Percentiles rank a stretch among this genome's conserved stretches.
phyloP scores from a whole-genome alignment of 2,329 filamentous ascomycete genomes.

The Chaetoscypha palmicola region DNA sequence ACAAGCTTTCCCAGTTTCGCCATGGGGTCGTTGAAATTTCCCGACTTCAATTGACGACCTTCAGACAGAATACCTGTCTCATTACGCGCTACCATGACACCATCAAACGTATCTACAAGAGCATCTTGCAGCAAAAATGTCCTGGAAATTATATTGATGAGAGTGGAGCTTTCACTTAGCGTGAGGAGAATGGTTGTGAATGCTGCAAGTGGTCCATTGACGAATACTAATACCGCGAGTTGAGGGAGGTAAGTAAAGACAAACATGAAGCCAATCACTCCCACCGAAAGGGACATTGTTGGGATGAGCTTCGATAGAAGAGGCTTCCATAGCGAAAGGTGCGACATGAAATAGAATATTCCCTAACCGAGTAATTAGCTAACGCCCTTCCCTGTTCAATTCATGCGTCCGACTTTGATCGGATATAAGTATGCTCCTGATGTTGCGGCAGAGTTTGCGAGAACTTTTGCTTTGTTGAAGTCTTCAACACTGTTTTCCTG shows the following conservation, averaged over 20 bases:
- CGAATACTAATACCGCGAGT: constrained; percentile 71
- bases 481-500: constrained; percentile 55
- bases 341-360: constrained; percentile 51
- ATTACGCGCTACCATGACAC: constrained; percentile 49
- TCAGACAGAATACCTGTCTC: constrained; percentile 58
- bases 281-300: constrained; percentile 62
- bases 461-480: constrained; percentile 54
- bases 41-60: constrained; percentile 64
- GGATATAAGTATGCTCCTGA: constrained; percentile 84
- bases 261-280: constrained; percentile 77
- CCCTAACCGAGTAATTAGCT: constrained; percentile 37
- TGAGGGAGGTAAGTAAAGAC: constrained; percentile 81
- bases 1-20: constrained; percentile 47
- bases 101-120: constrained; percentile 84
- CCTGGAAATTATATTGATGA: constrained; percentile 51
- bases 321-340: constrained; percentile 52
- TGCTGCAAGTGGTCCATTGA: constrained; percentile 77
- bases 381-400: neutral
- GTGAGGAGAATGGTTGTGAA: constrained; percentile 64
- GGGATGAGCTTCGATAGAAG: constrained; percentile 48
- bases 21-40: constrained; percentile 45
- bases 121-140: constrained; percentile 76
- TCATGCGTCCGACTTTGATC: constrained; percentile 47
- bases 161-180: constrained; percentile 52
- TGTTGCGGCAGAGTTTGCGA: constrained; percentile 61